phyloP scores from a whole-genome alignment of 2,329 filamentous ascomycete genomes.

The Fusarium chaquense region DNA sequence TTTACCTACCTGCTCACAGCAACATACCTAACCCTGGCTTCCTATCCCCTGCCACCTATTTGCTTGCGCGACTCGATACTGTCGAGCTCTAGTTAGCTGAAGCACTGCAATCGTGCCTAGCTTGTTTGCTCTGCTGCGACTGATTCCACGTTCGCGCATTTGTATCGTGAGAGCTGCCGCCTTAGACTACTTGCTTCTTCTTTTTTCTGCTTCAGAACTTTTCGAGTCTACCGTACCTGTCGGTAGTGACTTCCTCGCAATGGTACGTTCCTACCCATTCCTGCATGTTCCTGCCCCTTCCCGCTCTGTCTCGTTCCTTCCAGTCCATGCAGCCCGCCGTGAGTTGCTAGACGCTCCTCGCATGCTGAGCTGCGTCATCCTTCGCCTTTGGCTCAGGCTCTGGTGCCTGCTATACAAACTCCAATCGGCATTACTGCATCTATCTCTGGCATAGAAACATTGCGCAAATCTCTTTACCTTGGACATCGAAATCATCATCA shows the following conservation, averaged over 20 bases:
- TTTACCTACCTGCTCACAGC: slow-evolving; percentile 6
- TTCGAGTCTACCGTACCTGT: slow-evolving; percentile 17
- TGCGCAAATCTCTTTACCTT: slow-evolving; percentile 28
- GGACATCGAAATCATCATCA: slow-evolving; percentile 28
- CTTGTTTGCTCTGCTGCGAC: slow-evolving; percentile 14
- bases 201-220: slow-evolving; percentile 12
- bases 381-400: neutral
- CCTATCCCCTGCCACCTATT: slow-evolving; percentile 9
- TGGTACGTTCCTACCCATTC: slow-evolving; percentile 38
- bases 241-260: slow-evolving; percentile 37
- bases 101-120: slow-evolving; percentile 10
- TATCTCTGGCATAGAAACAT: slow-evolving; percentile 8
- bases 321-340: slow-evolving; percentile 38
- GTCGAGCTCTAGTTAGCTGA: slow-evolving; percentile 31
- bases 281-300: slow-evolving; percentile 14
- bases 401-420: slow-evolving; percentile 14
- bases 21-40: neutral
- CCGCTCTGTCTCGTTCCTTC: slow-evolving; percentile 21
- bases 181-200: neutral
- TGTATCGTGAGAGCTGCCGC: slow-evolving; percentile 27
- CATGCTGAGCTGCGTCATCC: slow-evolving; percentile 42
- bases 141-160: slow-evolving; percentile 29
- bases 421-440: slow-evolving; percentile 4
- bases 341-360: slow-evolving; percentile 29
- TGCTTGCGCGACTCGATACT: slow-evolving; percentile 30